Conservation (phyloP, 2,329 filamentous ascomycete species). For the Lasiodiplodia citricola region DNA sequence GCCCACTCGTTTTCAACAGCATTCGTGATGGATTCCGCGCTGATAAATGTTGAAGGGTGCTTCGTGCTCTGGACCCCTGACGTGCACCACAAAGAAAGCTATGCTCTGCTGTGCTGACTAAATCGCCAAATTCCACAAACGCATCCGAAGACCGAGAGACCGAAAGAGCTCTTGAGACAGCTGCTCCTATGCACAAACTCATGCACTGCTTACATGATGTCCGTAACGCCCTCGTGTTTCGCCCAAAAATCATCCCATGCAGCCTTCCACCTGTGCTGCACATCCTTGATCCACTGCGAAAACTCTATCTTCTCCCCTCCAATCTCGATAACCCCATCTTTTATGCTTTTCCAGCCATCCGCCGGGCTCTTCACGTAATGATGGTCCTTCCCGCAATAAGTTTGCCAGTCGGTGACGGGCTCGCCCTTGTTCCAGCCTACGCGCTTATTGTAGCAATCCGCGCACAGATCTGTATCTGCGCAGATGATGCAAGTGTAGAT, state of each 20-base stretch:
- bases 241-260: constrained; percentile 34
- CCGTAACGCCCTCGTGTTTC: constrained; percentile 18
- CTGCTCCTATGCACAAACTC: not conserved
- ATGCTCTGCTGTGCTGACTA: not conserved
- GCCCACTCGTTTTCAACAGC: not conserved
- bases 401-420: not conserved
- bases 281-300: constrained; percentile 30
- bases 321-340: constrained; percentile 28
- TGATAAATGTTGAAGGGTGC: not conserved
- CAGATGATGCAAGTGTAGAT: constrained; percentile 32
- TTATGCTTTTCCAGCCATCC: constrained; percentile 31
- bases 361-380: constrained; percentile 30
- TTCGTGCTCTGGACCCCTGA: not conserved
- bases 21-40: not conserved
- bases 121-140: not conserved
- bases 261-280: constrained; percentile 32
- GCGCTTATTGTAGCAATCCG: constrained; percentile 28
- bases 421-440: constrained; percentile 20
- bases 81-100: not conserved
- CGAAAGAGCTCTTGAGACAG: not conserved
- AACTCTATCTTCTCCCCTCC: constrained; percentile 28
- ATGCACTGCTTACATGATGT: not conserved
- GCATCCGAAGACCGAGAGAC: not conserved
- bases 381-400: constrained; percentile 30
- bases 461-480: constrained; percentile 29